phyloP scores from a whole-genome alignment of 2,329 filamentous ascomycete species.

The Xylaria arbuscula region DNA sequence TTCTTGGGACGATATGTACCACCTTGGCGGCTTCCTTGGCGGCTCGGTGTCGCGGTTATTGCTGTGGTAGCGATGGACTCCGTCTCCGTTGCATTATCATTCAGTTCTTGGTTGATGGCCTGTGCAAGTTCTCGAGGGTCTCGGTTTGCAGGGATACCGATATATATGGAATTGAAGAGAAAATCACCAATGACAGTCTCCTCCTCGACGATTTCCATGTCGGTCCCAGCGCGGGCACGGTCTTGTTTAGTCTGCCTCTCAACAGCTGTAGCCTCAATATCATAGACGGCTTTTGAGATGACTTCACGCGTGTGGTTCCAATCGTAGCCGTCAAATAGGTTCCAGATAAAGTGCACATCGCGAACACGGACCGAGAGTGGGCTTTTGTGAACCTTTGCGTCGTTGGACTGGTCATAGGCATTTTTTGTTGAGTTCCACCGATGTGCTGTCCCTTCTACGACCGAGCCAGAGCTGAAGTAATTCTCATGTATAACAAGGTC shows the following conservation, averaged over 20 bases:
- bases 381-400: slow-evolving; percentile 69
- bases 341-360: slow-evolving; percentile 96
- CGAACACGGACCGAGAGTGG: slow-evolving; percentile 82
- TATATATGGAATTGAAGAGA: slow-evolving; percentile 98
- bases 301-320: slow-evolving; percentile 89
- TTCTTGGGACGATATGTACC: slow-evolving; percentile 60
- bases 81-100: slow-evolving; percentile 88
- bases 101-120: slow-evolving; percentile 88
- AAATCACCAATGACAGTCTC: slow-evolving; percentile 93
- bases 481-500: slow-evolving; percentile 78
- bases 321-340: slow-evolving; percentile 97
- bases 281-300: slow-evolving; percentile 87
- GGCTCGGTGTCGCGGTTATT: slow-evolving; percentile 67
- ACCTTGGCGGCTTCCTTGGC: slow-evolving; percentile 61
- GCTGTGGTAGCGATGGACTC: slow-evolving; percentile 87
- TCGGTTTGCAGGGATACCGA: slow-evolving; percentile 86
- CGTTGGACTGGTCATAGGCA: slow-evolving; percentile 75
- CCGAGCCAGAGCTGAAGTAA: slow-evolving; percentile 75
- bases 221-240: slow-evolving; percentile 65
- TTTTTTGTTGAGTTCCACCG: slow-evolving; percentile 84
- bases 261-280: slow-evolving; percentile 84
- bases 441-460: slow-evolving; percentile 74
- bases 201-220: slow-evolving; percentile 79
- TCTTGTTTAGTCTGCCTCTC: slow-evolving; percentile 73
- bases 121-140: slow-evolving; percentile 84